phyloP scores from a whole-genome alignment of 2,329 filamentous ascomycete species.

The Hymenotorrendiella dingleyae region DNA sequence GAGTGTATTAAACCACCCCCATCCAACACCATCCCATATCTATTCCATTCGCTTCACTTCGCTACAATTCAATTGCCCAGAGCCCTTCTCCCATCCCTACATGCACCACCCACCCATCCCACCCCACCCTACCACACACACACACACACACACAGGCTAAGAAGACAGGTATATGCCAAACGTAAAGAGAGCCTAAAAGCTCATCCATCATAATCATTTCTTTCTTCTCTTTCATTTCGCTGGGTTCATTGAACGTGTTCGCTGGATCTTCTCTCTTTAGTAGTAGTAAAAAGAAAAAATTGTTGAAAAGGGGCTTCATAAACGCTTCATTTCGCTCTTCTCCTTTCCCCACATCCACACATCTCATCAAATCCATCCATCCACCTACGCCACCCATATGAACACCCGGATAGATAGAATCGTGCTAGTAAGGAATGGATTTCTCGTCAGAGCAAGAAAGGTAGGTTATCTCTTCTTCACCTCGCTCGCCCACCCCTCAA shows the following conservation, averaged over 20 bases:
- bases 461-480: slow-evolving; percentile 55
- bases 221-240: background rate
- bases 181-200: too few species aligned
- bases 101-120: too few species aligned
- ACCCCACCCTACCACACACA: too few species aligned
- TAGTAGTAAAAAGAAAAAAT: background rate
- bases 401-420: background rate
- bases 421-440: background rate
- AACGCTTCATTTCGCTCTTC: background rate
- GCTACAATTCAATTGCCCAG: too few species aligned
- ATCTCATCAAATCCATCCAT: background rate
- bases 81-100: too few species aligned
- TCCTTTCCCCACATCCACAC: background rate
- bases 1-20: too few species aligned
- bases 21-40: too few species aligned
- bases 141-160: too few species aligned
- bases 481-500: slow-evolving; percentile 89
- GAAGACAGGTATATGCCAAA: too few species aligned
- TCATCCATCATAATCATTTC: background rate
- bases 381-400: background rate
- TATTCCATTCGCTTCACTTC: too few species aligned
- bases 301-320: background rate
- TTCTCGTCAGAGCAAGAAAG: background rate
- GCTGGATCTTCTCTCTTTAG: background rate
- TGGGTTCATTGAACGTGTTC: background rate